Evolutionary conservation across 2,329 filamentous ascomycete species (phyloP).

Genomic region (Trichoderma sp.): DNA sequence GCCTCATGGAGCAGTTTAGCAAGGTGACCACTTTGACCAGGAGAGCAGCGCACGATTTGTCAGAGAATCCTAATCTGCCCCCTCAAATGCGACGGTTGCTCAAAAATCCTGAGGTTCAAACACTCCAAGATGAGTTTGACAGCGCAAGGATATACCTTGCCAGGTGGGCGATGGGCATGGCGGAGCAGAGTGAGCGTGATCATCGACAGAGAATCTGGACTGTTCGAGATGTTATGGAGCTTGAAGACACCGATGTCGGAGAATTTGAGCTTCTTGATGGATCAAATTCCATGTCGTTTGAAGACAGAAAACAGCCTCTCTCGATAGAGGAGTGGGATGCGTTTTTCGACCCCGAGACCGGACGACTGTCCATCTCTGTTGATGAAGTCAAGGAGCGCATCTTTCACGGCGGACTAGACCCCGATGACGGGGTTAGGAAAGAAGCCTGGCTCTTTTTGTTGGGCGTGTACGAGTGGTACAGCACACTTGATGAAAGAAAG

Average conservation of each 20-base stretch:
- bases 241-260: conserved; percentile 91
- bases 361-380: conserved; percentile 72
- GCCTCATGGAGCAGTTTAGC: conserved; percentile 91
- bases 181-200: conserved; percentile 92
- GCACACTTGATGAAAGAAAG: conserved; percentile 78
- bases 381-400: conserved; percentile 97
- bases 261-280: conserved; percentile 94
- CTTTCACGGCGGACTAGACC: conserved; percentile 87
- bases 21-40: conserved; percentile 96
- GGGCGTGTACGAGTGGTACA: conserved; percentile 91
- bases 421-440: conserved; percentile 88
- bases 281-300: conserved; percentile 67
- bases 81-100: conserved; percentile 83
- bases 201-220: conserved; percentile 87
- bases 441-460: conserved; percentile 95
- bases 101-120: conserved; percentile 91
- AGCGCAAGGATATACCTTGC: conserved; percentile 92
- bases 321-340: conserved; percentile 84
- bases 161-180: conserved; percentile 97
- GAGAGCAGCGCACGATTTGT: conserved; percentile 84
- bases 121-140: conserved; percentile 94
- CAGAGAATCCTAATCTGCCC: conserved; percentile 87
- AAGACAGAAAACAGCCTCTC: conserved; percentile 74
- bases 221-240: conserved; percentile 84
- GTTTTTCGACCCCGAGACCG: conserved; percentile 77